Percentiles rank a stretch among this genome's conserved stretches.
phyloP scores from a whole-genome alignment of 1,284 basidiomycete genomes.

The Sparassis latifolia region DNA sequence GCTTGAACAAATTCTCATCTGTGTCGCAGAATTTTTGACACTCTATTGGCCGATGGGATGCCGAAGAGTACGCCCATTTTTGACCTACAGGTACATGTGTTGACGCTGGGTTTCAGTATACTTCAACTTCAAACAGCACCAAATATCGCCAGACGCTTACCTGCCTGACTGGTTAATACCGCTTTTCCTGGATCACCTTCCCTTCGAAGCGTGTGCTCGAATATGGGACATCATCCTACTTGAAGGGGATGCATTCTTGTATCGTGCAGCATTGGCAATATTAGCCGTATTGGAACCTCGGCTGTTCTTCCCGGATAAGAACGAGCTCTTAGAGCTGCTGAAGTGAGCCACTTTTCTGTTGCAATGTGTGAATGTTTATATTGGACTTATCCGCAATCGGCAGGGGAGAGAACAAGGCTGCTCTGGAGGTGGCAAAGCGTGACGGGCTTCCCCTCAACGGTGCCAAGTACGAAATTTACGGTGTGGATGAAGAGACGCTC shows the following conservation, averaged over 20 bases:
- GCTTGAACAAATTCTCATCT: background rate
- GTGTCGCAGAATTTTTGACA: conserved; percentile 78
- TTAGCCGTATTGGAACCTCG: conserved; percentile 83
- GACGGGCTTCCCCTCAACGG: conserved; percentile 55
- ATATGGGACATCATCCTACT: conserved; percentile 87
- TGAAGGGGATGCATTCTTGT: conserved; percentile 85
- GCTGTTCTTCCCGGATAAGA: conserved; percentile 77
- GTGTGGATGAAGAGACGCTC: conserved; percentile 75
- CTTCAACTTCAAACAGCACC: conserved; percentile 93
- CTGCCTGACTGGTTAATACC: conserved; percentile 77
- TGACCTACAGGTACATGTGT: background rate
- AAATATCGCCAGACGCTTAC: conserved; percentile 75
- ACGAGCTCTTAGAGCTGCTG: conserved; percentile 68
- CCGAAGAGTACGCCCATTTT: conserved; percentile 67
- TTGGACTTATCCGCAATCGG: background rate
- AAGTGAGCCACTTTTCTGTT: conserved; percentile 35
- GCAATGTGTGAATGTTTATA: background rate
- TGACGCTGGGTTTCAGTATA: conserved; percentile 49
- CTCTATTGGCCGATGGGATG: conserved; percentile 87
- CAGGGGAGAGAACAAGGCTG: conserved; percentile 79
- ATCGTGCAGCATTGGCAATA: conserved; percentile 77
- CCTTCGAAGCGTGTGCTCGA: conserved; percentile 82
- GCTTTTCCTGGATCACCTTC: conserved; percentile 81
- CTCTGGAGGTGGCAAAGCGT: conserved; percentile 73
- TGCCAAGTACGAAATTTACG: conserved; percentile 85